Evolutionary conservation across 202 grass and related monocot species (phyloP).

Genomic region (Schoenoplectus tabernaemontani): DNA sequence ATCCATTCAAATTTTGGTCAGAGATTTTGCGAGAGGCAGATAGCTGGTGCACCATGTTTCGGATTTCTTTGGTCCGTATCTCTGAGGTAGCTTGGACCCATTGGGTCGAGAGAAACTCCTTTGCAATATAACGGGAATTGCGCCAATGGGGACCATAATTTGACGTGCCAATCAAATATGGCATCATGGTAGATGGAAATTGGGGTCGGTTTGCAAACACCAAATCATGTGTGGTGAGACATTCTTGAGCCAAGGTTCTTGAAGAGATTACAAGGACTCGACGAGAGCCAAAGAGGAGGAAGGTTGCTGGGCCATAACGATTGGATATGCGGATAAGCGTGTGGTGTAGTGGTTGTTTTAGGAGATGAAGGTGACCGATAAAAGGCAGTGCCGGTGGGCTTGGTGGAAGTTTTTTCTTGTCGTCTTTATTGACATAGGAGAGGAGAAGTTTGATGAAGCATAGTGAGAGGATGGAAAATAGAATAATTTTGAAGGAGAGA

Average conservation of each 20-base stretch:
- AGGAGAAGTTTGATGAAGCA: conserved; percentile 3
- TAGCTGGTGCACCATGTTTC: not conserved
- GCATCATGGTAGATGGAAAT: conserved; percentile 1
- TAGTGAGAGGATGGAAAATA: not conserved
- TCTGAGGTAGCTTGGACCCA: not conserved
- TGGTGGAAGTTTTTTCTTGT: conserved; percentile 25
- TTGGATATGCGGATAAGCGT: conserved; percentile 6
- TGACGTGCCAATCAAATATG: not conserved
- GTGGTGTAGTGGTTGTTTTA: conserved; percentile 46
- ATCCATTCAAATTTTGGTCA: not conserved
- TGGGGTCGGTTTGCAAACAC: conserved; percentile 1
- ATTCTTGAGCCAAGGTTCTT: not conserved
- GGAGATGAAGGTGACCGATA: conserved; percentile 53
- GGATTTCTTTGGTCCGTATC: not conserved
- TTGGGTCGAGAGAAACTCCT: not conserved
- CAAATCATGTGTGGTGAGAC: conserved; percentile 15
- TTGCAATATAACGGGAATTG: conserved; percentile 7
- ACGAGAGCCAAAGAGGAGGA: conserved; percentile 41
- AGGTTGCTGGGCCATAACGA: conserved; percentile 14
- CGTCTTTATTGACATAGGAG: not conserved
- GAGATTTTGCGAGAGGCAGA: not conserved
- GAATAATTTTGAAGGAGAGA: not conserved
- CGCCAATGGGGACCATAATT: conserved; percentile 15
- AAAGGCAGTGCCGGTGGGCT: conserved; percentile 36
- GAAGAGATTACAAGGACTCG: conserved; percentile 41